phyloP scores from a whole-genome alignment of 202 grass and related monocot species.

The Zoysia matrella region DNA sequence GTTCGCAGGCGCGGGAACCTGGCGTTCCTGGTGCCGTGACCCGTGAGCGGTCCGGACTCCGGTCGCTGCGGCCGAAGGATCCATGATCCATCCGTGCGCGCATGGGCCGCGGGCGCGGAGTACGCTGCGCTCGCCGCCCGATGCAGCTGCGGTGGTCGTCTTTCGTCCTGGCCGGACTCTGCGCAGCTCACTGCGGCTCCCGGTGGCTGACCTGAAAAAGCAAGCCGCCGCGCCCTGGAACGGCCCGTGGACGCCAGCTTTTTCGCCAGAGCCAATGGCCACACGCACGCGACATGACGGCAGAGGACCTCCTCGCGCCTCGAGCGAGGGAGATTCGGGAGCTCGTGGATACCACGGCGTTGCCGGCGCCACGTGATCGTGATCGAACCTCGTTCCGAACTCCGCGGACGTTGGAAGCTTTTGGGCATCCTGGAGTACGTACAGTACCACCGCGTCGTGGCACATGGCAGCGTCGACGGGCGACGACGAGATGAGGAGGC shows the following conservation, averaged over 20 bases:
- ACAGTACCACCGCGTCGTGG: no score
- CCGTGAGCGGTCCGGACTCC: neutral
- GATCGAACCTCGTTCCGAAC: no score
- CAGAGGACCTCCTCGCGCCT: neutral
- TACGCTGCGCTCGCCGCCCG: neutral
- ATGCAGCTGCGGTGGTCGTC: neutral
- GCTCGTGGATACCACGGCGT: neutral
- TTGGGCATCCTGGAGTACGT: no score
- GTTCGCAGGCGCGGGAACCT: no score
- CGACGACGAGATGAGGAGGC: no score
- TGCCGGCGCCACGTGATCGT: no score
- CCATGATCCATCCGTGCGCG: neutral
- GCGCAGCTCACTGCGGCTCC: neutral
- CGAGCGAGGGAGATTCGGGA: neutral
- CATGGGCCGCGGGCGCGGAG: neutral
- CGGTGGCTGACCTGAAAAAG: neutral
- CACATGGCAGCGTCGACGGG: no score
- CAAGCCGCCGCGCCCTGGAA: neutral
- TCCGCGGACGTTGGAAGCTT: no score
- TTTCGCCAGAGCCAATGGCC: neutral
- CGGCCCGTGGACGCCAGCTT: neutral
- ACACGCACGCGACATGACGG: constrained; percentile 1
- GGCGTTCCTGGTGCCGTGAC: no score
- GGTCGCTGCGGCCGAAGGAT: neutral
- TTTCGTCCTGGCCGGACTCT: neutral